These are phyloP conservation scores for Mrakia gelida DNA, from an alignment of 768 basidiomycete species.

Conservation along the genomic window DNA sequence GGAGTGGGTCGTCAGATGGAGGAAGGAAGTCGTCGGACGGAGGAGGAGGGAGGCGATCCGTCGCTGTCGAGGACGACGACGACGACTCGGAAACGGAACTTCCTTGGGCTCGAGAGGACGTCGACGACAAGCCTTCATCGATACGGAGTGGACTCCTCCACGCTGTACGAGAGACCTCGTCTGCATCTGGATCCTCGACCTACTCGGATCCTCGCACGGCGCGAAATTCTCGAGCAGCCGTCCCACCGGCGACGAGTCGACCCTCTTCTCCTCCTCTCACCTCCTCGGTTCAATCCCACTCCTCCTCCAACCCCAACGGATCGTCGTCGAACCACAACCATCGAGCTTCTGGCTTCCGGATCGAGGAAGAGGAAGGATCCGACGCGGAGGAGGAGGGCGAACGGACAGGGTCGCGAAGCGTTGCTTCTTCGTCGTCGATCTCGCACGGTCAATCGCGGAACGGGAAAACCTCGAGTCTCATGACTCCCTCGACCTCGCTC, in stretches of 20 bases:
- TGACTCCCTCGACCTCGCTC: conserved; percentile 20
- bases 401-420: neutral
- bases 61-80: neutral
- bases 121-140: conserved; percentile 3
- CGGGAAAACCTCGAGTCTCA: neutral
- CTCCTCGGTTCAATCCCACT: neutral
- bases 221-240: neutral
- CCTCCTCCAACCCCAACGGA: neutral
- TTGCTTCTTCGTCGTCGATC: neutral
- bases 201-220: neutral
- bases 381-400: neutral
- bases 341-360: neutral
- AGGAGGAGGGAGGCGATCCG: neutral
- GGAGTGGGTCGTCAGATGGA: neutral
- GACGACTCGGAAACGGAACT: conserved; percentile 8
- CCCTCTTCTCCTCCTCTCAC: neutral
- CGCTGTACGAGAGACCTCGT: conserved; percentile 6
- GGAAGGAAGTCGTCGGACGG: neutral
- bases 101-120: conserved; percentile 12
- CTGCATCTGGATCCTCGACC: neutral
- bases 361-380: neutral
- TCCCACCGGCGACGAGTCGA: neutral
- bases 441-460: neutral
- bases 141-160: conserved; percentile 4
- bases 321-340: neutral